A percentile compares a stretch with the other conserved stretches of the same genome.
These are phyloP conservation scores for Terana coerulea DNA, from an alignment of 768 basidiomycete genomes.

Conservation along the genomic window DNA sequence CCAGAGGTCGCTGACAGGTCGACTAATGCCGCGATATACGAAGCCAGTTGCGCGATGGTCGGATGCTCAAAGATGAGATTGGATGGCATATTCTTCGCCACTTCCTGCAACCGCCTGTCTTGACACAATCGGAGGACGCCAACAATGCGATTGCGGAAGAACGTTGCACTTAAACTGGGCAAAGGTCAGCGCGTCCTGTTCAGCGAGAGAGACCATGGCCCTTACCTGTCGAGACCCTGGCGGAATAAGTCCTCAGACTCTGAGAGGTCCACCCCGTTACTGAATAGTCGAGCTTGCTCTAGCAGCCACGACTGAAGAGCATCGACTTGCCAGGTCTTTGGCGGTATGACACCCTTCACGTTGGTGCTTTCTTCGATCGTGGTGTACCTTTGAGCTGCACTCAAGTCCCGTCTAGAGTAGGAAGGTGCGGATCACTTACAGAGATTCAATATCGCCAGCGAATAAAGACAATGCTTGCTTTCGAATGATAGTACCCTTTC, in stretches of 20 bases:
- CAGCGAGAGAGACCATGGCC: background rate
- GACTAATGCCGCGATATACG: background rate
- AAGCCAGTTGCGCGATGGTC: conserved; percentile 7
- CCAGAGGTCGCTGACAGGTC: background rate
- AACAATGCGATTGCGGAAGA: conserved; percentile 13
- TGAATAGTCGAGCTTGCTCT: conserved; percentile 11
- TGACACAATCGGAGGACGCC: conserved; percentile 3
- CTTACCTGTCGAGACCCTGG: conserved; percentile 14
- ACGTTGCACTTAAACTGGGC: conserved; percentile 13
- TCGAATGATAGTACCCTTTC: conserved; percentile 44
- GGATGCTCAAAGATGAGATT: conserved; percentile 14
- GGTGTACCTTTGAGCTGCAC: conserved; percentile 8
- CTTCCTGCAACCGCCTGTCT: background rate
- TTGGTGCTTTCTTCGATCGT: conserved; percentile 13
- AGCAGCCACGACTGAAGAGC: conserved; percentile 13
- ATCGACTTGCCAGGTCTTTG: conserved; percentile 6
- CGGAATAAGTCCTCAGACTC: conserved; percentile 1
- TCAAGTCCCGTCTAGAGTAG: background rate
- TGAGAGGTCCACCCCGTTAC: background rate
- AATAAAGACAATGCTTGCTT: conserved; percentile 39
- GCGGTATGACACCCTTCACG: conserved; percentile 11
- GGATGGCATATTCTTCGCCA: background rate
- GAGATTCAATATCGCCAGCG: conserved; percentile 40
- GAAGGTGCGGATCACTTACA: conserved; percentile 29
- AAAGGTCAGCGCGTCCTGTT: background rate